Evolutionary conservation across 495 filamentous ascomycete species (phyloP).

Genomic region (Xylaria bambusicola): DNA sequence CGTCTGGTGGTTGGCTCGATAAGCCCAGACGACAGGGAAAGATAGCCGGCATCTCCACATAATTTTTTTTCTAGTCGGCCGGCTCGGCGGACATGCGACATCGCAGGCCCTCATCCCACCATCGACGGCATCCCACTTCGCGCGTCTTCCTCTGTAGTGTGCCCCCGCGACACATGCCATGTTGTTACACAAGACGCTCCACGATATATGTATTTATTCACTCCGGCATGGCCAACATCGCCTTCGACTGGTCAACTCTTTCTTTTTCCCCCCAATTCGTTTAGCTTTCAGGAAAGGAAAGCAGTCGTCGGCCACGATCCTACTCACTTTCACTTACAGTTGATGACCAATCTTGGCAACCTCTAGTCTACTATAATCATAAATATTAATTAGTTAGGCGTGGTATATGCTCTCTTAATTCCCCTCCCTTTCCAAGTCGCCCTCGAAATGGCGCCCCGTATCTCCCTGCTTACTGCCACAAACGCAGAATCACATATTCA

Average conservation of each 20-base stretch:
- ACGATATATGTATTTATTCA: not conserved
- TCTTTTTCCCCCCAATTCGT: not conserved
- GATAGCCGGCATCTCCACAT: not conserved
- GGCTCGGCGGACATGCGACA: not conserved
- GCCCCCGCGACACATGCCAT: not conserved
- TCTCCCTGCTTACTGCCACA: constrained; percentile 74
- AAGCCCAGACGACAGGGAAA: not conserved
- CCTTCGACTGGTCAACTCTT: not conserved
- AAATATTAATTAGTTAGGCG: too few relatives aligned
- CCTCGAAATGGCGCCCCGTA: not conserved
- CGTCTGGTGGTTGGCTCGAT: not conserved
- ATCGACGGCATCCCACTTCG: constrained; percentile 16
- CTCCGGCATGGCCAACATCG: not conserved
- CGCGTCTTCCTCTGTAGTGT: too few relatives aligned
- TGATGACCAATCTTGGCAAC: too few relatives aligned
- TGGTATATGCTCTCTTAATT: too few relatives aligned
- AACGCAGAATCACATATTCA: constrained; percentile 78
- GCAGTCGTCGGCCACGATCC: too few relatives aligned
- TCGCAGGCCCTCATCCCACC: not conserved
- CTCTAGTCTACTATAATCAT: too few relatives aligned
- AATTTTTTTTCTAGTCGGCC: too few relatives aligned
- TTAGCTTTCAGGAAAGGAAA: too few relatives aligned
- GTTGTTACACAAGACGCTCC: too few relatives aligned
- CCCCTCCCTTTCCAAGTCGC: not conserved
- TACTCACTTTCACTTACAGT: too few relatives aligned